Evolutionary conservation across 2,329 filamentous ascomycete species (phyloP).

Genomic region (Pseudopyrenochaeta lycopersici): DNA sequence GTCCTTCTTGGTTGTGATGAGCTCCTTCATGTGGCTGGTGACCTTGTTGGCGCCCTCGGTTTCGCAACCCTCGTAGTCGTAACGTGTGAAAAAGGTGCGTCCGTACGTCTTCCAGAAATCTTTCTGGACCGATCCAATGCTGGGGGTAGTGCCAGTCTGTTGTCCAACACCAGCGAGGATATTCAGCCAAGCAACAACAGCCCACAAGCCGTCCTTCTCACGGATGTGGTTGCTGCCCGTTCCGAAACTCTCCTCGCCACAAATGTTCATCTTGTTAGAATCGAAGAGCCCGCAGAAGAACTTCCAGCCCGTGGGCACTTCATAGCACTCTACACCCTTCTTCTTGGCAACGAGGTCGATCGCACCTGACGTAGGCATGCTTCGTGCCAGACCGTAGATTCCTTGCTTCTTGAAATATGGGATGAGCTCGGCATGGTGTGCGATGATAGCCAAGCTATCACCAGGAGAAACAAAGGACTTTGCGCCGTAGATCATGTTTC

Average conservation of each 20-base stretch:
- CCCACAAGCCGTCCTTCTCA: constrained; percentile 99
- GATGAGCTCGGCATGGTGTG: constrained; percentile 94
- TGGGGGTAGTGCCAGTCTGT: constrained; percentile 81
- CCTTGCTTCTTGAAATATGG: constrained; percentile 99
- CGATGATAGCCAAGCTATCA: constrained; percentile 97
- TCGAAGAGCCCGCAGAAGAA: constrained; percentile 98
- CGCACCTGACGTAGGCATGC: constrained; percentile 96
- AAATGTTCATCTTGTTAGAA: constrained; percentile 99
- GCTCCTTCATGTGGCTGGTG: constrained; percentile 78
- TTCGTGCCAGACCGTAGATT: constrained; percentile 92
- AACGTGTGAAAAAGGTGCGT: constrained; percentile 98
- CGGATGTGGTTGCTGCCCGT: constrained; percentile 98
- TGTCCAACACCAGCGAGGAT: constrained; percentile 95
- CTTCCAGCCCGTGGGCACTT: constrained; percentile 99
- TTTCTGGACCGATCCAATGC: constrained; percentile 94
- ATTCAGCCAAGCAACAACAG: constrained; percentile 96
- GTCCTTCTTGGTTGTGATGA: constrained; percentile 73
- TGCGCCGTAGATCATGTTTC: constrained; percentile 99
- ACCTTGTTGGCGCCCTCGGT: constrained; percentile 91
- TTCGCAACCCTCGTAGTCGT: constrained; percentile 97
- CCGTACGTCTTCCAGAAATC: constrained; percentile 98
- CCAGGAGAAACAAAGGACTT: constrained; percentile 96
- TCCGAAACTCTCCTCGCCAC: constrained; percentile 97
- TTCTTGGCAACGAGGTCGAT: constrained; percentile 96
- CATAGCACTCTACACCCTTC: constrained; percentile 89